A percentile compares a stretch with the other conserved stretches of the same genome.
phyloP scores from a whole-genome alignment of 1,284 basidiomycete species.

The Ceratorhiza oryzae-sativae region DNA sequence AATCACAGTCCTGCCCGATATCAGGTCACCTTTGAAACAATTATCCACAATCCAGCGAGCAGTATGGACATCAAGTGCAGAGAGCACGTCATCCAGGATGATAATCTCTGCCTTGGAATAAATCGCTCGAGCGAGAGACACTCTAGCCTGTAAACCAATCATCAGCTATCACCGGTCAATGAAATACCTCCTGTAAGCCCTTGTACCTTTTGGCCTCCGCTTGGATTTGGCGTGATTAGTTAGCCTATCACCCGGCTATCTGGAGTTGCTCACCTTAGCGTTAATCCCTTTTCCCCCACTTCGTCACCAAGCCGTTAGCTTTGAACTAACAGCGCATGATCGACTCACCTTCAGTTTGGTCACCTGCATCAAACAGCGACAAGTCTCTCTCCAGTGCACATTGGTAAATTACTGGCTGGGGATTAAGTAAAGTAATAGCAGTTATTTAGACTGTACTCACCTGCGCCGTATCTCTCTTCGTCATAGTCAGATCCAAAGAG shows the following conservation, averaged over 20 bases:
- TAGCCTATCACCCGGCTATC: slow-evolving; percentile 27
- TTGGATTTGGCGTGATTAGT: neutral
- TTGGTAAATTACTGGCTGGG: slow-evolving; percentile 47
- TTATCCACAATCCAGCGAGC: slow-evolving; percentile 54
- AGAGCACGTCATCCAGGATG: slow-evolving; percentile 51
- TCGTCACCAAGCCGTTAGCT: slow-evolving; percentile 56
- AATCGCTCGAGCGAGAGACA: slow-evolving; percentile 80
- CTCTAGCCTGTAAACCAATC: slow-evolving; percentile 67
- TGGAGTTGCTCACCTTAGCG: slow-evolving; percentile 58
- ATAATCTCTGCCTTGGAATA: slow-evolving; percentile 79
- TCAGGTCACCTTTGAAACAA: slow-evolving; percentile 51
- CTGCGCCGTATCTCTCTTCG: slow-evolving; percentile 55
- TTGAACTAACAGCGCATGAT: too few species aligned
- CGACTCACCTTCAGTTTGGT: slow-evolving; percentile 46
- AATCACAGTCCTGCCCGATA: slow-evolving; percentile 52
- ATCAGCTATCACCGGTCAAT: slow-evolving; percentile 43
- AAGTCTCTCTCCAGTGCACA: slow-evolving; percentile 73
- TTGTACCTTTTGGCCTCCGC: slow-evolving; percentile 63
- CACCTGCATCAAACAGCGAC: slow-evolving; percentile 68
- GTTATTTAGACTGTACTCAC: slow-evolving; percentile 48
- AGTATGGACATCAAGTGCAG: slow-evolving; percentile 54
- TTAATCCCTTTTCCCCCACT: slow-evolving; percentile 88
- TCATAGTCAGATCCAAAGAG: slow-evolving; percentile 68
- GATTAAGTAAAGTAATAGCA: neutral
- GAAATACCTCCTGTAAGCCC: neutral